These are phyloP conservation scores for Penicillium steckii DNA, from an alignment of 495 filamentous ascomycete genomes.

Conservation along the genomic window DNA sequence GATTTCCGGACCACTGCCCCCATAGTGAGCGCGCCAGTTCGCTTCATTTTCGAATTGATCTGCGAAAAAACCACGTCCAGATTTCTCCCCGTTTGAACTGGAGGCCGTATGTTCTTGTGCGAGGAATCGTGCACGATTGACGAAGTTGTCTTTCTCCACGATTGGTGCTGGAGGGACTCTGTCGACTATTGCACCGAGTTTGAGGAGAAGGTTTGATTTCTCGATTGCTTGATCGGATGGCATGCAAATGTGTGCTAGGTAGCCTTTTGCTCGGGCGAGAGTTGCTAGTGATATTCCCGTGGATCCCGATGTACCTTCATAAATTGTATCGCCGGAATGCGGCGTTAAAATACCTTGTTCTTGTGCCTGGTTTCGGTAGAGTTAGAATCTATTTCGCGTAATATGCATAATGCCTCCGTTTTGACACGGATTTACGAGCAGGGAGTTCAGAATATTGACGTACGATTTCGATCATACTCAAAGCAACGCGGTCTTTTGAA, in stretches of 20 bases:
- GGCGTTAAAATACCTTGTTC: conserved; percentile 73
- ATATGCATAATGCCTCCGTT: background rate
- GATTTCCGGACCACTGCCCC: conserved; percentile 88
- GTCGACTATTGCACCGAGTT: conserved; percentile 87
- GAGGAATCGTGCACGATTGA: conserved; percentile 83
- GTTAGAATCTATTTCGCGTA: background rate
- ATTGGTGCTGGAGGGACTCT: conserved; percentile 89
- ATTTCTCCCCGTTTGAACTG: conserved; percentile 13
- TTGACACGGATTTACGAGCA: background rate
- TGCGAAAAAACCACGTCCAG: conserved; percentile 78
- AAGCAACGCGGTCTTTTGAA: conserved; percentile 91
- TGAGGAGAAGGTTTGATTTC: conserved; percentile 84
- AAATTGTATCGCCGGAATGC: conserved; percentile 84
- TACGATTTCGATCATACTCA: conserved; percentile 80
- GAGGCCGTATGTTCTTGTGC: conserved; percentile 67
- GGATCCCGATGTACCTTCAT: conserved; percentile 94
- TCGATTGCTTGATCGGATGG: conserved; percentile 86
- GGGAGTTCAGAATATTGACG: conserved; percentile 7
- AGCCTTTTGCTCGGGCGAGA: conserved; percentile 83
- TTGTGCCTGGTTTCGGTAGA: conserved; percentile 58
- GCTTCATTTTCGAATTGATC: conserved; percentile 92
- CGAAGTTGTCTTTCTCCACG: conserved; percentile 85
- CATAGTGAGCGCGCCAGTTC: conserved; percentile 83
- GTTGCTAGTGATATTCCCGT: conserved; percentile 93
- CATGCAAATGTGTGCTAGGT: conserved; percentile 95